These are phyloP conservation scores for Globisporangium paroecandrum DNA, from an alignment of 352 stramenopile species.

Conservation along the genomic window DNA sequence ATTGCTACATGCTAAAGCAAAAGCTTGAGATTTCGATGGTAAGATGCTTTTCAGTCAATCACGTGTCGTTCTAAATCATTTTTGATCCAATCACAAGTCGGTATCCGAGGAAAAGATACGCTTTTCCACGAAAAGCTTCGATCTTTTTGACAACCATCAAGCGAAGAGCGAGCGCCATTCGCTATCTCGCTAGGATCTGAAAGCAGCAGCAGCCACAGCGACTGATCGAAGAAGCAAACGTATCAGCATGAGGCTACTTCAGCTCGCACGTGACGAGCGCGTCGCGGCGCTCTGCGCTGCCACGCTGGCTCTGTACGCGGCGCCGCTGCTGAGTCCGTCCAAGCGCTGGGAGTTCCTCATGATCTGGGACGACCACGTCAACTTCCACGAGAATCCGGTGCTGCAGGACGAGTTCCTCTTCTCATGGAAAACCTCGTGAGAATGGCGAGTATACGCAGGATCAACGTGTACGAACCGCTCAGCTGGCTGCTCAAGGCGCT, in stretches of 20 bases:
- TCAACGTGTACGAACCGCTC: constrained; percentile 74
- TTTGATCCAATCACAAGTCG: not conserved
- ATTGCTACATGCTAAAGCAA: too few relatives aligned
- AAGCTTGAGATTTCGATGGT: too few relatives aligned
- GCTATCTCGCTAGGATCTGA: not conserved
- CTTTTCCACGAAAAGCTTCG: not conserved
- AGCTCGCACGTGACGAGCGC: not conserved
- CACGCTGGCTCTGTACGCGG: not conserved
- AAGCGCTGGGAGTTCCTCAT: not conserved
- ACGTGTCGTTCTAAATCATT: not conserved
- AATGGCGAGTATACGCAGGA: constrained; percentile 53
- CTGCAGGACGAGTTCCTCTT: constrained; percentile 15
- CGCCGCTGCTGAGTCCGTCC: not conserved
- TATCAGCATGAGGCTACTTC: not conserved
- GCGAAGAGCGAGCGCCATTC: not conserved
- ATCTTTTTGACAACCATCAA: not conserved
- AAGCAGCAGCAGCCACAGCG: not conserved
- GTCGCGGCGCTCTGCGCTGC: not conserved
- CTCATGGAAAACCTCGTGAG: constrained; percentile 24
- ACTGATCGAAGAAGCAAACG: not conserved
- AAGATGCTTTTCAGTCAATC: not conserved
- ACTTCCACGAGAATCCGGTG: not conserved
- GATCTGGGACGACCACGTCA: not conserved
- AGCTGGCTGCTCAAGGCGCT: constrained; percentile 62
- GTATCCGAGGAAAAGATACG: not conserved